These are phyloP conservation scores for Flaveria trinervia DNA, from an alignment of 129 eudicot species.

Conservation along the genomic window DNA sequence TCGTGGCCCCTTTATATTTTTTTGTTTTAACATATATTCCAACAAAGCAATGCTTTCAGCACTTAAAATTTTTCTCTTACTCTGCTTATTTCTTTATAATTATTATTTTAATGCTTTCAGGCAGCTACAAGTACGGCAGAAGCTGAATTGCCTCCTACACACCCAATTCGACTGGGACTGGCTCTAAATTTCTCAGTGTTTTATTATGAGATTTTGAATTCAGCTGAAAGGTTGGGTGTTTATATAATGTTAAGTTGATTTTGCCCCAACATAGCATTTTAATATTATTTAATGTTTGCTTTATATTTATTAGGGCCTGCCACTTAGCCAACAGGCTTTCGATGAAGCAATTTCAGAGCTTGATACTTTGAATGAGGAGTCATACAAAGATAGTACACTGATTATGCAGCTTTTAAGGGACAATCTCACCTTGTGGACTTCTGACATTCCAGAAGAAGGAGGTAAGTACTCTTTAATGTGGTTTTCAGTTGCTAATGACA, in stretches of 20 bases:
- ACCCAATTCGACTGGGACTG: slow-evolving; percentile 64
- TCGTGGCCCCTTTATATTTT: too few species aligned
- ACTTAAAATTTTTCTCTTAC: too few species aligned
- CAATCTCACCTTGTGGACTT: slow-evolving; percentile 62
- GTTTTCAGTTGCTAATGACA: background rate
- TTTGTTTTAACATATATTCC: too few species aligned
- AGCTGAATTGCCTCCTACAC: slow-evolving; percentile 63
- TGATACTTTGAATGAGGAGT: slow-evolving; percentile 55
- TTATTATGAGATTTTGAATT: slow-evolving; percentile 66
- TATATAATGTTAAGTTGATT: slow-evolving; percentile 12
- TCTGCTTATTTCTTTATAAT: too few species aligned
- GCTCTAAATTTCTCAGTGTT: slow-evolving; percentile 68
- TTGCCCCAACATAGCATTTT: background rate
- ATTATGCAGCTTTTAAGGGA: slow-evolving; percentile 63
- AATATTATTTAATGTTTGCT: background rate
- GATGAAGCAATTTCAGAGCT: slow-evolving; percentile 65
- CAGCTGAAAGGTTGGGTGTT: slow-evolving; percentile 54
- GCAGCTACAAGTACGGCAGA: slow-evolving; percentile 56
- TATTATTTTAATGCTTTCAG: slow-evolving; percentile 34
- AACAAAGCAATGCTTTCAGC: too few species aligned
- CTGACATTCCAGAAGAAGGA: slow-evolving; percentile 56
- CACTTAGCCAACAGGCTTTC: slow-evolving; percentile 56
- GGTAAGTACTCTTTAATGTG: slow-evolving; percentile 32
- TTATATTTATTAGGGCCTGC: slow-evolving; percentile 42
- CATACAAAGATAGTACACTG: slow-evolving; percentile 59